Conservation (phyloP, 1,284 basidiomycete species). For the Coniferiporia sulphurascens region DNA sequence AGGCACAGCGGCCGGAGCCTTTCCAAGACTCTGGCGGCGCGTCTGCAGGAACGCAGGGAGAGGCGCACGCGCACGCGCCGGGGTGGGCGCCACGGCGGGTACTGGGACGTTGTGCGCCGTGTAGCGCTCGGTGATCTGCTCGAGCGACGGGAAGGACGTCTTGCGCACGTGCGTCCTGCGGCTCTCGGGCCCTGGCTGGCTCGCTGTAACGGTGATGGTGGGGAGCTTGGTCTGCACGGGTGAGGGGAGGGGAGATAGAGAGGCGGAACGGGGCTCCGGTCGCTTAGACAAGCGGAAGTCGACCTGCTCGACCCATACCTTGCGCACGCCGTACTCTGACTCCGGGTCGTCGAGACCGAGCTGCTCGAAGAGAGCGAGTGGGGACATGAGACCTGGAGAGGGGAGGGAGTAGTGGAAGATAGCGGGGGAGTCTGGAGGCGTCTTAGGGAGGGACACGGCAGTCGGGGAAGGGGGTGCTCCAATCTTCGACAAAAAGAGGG, state of each 20-base stretch:
- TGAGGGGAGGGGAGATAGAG: too few species aligned
- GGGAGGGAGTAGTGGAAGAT: conserved; percentile 66
- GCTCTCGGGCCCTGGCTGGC: conserved; percentile 13
- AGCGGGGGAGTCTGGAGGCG: conserved; percentile 63
- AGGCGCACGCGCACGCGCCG: conserved; percentile 28
- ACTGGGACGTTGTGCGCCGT: conserved; percentile 29
- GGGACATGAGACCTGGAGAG: conserved; percentile 60
- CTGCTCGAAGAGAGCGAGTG: conserved; percentile 53
- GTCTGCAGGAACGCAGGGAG: conserved; percentile 42
- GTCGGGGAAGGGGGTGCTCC: conserved; percentile 58
- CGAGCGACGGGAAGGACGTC: conserved; percentile 57
- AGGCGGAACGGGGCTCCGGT: background rate
- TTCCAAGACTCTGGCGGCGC: conserved; percentile 21
- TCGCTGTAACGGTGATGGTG: background rate
- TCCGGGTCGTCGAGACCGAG: conserved; percentile 34
- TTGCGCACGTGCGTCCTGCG: conserved; percentile 17
- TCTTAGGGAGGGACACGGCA: conserved; percentile 53
- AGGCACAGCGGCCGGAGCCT: conserved; percentile 3
- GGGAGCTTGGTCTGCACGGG: too few species aligned
- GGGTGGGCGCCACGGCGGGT: conserved; percentile 23
- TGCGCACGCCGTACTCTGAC: conserved; percentile 25
- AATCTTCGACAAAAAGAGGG: conserved; percentile 69
- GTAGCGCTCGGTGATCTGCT: conserved; percentile 66
- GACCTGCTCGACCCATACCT: conserved; percentile 61
- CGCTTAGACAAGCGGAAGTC: conserved; percentile 45